phyloP scores from a whole-genome alignment of 805 yeast species.

The Zygosaccharomyces kombuchaensis region DNA sequence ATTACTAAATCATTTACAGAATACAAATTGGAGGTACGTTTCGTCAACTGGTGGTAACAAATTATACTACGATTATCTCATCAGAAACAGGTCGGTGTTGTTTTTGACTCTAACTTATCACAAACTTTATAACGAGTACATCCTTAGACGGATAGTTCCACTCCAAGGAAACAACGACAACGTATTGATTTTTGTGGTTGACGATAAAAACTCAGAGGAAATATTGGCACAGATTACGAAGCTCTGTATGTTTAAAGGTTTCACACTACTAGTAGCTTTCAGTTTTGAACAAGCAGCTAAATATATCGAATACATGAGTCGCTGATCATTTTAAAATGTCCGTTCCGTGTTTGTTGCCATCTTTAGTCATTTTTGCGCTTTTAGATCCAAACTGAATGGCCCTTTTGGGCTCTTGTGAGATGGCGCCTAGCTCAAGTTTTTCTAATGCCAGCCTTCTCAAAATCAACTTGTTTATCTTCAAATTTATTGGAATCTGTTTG shows the following conservation, averaged over 20 bases:
- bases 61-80: slow-evolving; percentile 58
- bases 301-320: slow-evolving; percentile 35
- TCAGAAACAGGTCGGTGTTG: slow-evolving; percentile 52
- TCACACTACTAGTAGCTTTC: slow-evolving; percentile 41
- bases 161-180: slow-evolving; percentile 42
- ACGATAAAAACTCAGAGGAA: slow-evolving; percentile 53
- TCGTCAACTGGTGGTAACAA: slow-evolving; percentile 35
- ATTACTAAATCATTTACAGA: slow-evolving; percentile 49
- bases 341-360: slow-evolving; percentile 73
- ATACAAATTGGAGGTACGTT: slow-evolving; percentile 50
- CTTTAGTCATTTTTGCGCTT: slow-evolving; percentile 86
- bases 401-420: slow-evolving; percentile 73
- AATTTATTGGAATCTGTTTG: slow-evolving; percentile 45
- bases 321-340: slow-evolving; percentile 39
- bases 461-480: slow-evolving; percentile 48
- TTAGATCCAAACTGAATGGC: slow-evolving; percentile 97
- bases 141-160: slow-evolving; percentile 51
- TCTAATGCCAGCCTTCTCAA: slow-evolving; percentile 57
- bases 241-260: slow-evolving; percentile 39
- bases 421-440: slow-evolving; percentile 46
- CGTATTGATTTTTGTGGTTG: slow-evolving; percentile 60
- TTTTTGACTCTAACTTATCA: slow-evolving; percentile 69
- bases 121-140: slow-evolving; percentile 71
- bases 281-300: slow-evolving; percentile 53
- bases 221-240: slow-evolving; percentile 40